Evolutionary conservation across 176 grass and related monocot species (phyloP).

Genomic region (Phragmites australis): DNA sequence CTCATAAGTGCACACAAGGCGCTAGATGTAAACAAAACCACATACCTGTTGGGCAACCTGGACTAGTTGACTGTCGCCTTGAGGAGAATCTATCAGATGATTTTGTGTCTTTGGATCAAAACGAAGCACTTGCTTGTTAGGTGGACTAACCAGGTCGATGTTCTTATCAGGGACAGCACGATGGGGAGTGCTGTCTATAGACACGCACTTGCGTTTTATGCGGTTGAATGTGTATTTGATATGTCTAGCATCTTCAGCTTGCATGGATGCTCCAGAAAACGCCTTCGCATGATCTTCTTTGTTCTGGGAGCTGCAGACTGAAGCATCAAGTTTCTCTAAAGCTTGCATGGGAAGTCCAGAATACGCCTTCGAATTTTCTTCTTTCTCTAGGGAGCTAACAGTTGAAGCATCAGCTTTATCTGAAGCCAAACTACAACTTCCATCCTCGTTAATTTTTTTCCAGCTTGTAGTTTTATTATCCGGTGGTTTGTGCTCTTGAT

Average conservation of each 20-base stretch:
- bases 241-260: constrained; percentile 55
- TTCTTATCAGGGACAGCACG: constrained; percentile 40
- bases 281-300: constrained; percentile 24
- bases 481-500: constrained; percentile 19
- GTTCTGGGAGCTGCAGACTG: constrained; percentile 21
- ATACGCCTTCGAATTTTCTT: constrained; percentile 17
- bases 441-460: constrained; percentile 35
- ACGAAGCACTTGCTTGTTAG: constrained; percentile 36
- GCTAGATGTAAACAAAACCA: constrained; percentile 26
- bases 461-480: constrained; percentile 28
- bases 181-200: constrained; percentile 45
- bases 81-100: constrained; percentile 49
- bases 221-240: constrained; percentile 91
- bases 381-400: constrained; percentile 31
- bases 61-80: constrained; percentile 65
- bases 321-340: constrained; percentile 37
- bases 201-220: constrained; percentile 73
- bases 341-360: constrained; percentile 13
- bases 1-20: background rate
- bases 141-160: constrained; percentile 20
- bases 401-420: constrained; percentile 37
- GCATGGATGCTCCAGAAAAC: constrained; percentile 37
- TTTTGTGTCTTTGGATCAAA: constrained; percentile 36
- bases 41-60: constrained; percentile 84
- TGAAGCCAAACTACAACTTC: constrained; percentile 41